phyloP scores from a whole-genome alignment of 495 filamentous ascomycete species.

The Letharia lupina region DNA sequence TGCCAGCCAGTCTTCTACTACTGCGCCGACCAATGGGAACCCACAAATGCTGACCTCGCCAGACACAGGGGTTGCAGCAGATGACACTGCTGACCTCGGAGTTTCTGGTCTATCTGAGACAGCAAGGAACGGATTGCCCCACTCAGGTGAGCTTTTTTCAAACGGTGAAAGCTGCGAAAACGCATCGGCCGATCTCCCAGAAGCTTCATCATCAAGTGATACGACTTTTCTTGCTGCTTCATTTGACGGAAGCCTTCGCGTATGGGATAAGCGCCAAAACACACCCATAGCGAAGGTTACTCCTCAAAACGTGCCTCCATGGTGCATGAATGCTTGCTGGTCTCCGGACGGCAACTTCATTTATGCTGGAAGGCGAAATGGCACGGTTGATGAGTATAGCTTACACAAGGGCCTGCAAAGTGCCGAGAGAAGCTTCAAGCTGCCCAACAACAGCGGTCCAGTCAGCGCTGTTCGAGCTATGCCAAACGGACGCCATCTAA shows the following conservation, averaged over 20 bases:
- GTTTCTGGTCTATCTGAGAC: constrained; percentile 15
- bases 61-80: not conserved
- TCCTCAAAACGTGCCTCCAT: constrained; percentile 71
- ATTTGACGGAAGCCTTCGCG: constrained; percentile 76
- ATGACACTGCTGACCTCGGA: constrained; percentile 6
- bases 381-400: constrained; percentile 89
- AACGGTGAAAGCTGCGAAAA: constrained; percentile 1
- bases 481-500: constrained; percentile 86
- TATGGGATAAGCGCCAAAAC: constrained; percentile 82
- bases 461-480: constrained; percentile 82
- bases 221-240: constrained; percentile 79
- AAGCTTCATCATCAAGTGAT: constrained; percentile 40
- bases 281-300: constrained; percentile 70
- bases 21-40: constrained; percentile 10
- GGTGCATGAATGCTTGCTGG: constrained; percentile 99
- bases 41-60: not conserved
- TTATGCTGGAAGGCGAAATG: constrained; percentile 86
- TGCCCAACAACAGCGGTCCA: constrained; percentile 79
- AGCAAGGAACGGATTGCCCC: constrained; percentile 43
- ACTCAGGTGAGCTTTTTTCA: constrained; percentile 37
- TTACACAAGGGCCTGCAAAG: constrained; percentile 72
- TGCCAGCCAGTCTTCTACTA: constrained; percentile 20
- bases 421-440: constrained; percentile 76
- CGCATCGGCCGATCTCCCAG: not conserved
- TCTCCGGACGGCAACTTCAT: constrained; percentile 92